Conservation (phyloP, 2,329 filamentous ascomycete genomes). For the Malbranchea cinnamomea region DNA sequence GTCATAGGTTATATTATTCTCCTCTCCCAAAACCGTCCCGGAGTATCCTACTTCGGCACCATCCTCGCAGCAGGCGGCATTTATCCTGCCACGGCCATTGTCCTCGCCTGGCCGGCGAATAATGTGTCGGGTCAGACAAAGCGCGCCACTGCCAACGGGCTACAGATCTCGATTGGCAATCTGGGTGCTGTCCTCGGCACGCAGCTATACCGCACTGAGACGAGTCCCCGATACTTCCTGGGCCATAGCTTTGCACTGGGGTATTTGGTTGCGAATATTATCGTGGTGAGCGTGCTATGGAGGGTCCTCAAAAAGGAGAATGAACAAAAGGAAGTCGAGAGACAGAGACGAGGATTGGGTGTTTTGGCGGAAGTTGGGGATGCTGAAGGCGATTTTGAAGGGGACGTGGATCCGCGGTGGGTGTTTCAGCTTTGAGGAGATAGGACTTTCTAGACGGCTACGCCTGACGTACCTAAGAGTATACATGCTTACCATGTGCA, state of each 20-base stretch:
- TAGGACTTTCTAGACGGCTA: no score
- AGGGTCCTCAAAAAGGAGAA: slow-evolving; percentile 45
- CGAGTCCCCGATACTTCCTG: slow-evolving; percentile 47
- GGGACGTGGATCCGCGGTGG: slow-evolving; percentile 51
- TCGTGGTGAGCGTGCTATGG: slow-evolving; percentile 40
- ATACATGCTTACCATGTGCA: no score
- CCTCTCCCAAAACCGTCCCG: slow-evolving; percentile 37
- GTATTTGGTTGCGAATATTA: slow-evolving; percentile 45
- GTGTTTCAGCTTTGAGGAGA: slow-evolving; percentile 48
- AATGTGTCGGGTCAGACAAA: slow-evolving; percentile 60
- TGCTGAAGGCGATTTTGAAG: slow-evolving; percentile 38
- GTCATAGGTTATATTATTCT: slow-evolving; percentile 49
- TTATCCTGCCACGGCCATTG: slow-evolving; percentile 46
- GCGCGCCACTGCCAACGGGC: slow-evolving; percentile 50
- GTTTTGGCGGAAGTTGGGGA: slow-evolving; percentile 33
- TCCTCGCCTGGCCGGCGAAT: slow-evolving; percentile 55
- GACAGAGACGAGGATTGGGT: slow-evolving; percentile 23
- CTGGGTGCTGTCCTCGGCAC: slow-evolving; percentile 54
- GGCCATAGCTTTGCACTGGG: slow-evolving; percentile 53
- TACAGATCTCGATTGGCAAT: slow-evolving; percentile 60
- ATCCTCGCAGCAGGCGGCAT: slow-evolving; percentile 53
- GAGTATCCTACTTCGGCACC: slow-evolving; percentile 45
- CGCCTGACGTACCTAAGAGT: no score
- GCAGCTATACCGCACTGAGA: slow-evolving; percentile 48
- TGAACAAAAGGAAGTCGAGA: slow-evolving; percentile 32